These are phyloP conservation scores for Mycocentrospora acerina DNA, from an alignment of 2,329 filamentous ascomycete genomes.

Conservation along the genomic window DNA sequence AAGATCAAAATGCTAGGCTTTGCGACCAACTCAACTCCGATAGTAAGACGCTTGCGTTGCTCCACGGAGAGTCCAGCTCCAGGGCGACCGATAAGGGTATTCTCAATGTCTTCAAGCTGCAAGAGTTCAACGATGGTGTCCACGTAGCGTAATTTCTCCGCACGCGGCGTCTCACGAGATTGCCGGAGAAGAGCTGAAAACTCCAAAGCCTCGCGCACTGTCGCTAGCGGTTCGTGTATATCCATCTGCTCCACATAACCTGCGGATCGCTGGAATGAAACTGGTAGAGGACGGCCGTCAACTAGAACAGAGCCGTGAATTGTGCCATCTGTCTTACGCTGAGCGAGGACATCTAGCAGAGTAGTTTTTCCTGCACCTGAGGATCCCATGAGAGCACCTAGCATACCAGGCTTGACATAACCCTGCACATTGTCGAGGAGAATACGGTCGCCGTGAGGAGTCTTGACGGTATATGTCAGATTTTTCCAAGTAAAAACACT, in stretches of 20 bases:
- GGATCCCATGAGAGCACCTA: constrained; percentile 43
- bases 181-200: constrained; percentile 35
- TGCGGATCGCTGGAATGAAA: constrained; percentile 34
- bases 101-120: constrained; percentile 25
- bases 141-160: constrained; percentile 30
- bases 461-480: constrained; percentile 59
- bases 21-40: constrained; percentile 58
- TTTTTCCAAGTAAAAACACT: constrained; percentile 68
- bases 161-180: constrained; percentile 15
- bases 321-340: constrained; percentile 29
- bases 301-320: constrained; percentile 32
- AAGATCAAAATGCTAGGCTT: constrained; percentile 71
- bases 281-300: constrained; percentile 27
- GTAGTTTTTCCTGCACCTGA: constrained; percentile 40
- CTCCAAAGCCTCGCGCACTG: constrained; percentile 32
- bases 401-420: constrained; percentile 55
- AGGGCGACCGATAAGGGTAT: constrained; percentile 25
- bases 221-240: constrained; percentile 29
- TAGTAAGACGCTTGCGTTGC: constrained; percentile 54
- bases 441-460: constrained; percentile 38
- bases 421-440: constrained; percentile 55
- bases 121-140: constrained; percentile 30
- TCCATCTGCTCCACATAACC: constrained; percentile 39
- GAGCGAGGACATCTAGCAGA: constrained; percentile 34
- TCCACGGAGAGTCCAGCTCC: constrained; percentile 47